These are phyloP conservation scores for Singerocomus rubriflavus DNA, from an alignment of 1,284 basidiomycete genomes.

Conservation along the genomic window DNA sequence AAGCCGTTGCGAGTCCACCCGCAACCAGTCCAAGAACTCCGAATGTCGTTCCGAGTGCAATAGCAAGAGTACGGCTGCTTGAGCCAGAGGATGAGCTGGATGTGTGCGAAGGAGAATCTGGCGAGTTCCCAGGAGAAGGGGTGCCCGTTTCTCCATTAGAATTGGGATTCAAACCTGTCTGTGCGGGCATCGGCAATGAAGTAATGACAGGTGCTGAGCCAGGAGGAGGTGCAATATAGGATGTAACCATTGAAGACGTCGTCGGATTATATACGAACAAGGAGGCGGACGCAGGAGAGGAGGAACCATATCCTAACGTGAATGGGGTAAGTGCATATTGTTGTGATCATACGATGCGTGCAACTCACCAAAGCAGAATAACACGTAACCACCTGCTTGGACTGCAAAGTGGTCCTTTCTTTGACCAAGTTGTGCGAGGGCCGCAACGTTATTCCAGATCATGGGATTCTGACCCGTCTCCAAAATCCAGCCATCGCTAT, in stretches of 20 bases:
- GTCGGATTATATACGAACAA: constrained; percentile 54
- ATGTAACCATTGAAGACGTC: constrained; percentile 28
- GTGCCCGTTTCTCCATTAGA: constrained; percentile 13
- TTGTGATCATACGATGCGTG: background rate
- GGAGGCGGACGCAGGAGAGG: constrained; percentile 41
- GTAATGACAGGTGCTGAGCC: constrained; percentile 24
- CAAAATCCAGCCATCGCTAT: constrained; percentile 74
- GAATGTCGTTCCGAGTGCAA: constrained; percentile 56
- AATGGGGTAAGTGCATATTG: constrained; percentile 5
- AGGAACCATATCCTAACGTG: constrained; percentile 53
- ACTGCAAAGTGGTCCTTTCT: constrained; percentile 74
- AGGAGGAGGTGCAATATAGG: constrained; percentile 33
- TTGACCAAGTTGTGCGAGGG: constrained; percentile 53
- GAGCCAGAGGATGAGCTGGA: constrained; percentile 13
- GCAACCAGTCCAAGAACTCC: constrained; percentile 52
- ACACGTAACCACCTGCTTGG: constrained; percentile 54
- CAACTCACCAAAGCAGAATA: constrained; percentile 76
- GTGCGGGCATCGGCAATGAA: constrained; percentile 27
- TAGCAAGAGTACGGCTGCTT: constrained; percentile 38
- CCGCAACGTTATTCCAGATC: constrained; percentile 52
- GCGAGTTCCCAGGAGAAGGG: background rate
- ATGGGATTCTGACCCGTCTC: constrained; percentile 56
- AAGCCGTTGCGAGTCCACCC: constrained; percentile 39
- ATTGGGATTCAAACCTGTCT: constrained; percentile 20
- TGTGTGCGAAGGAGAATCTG: constrained; percentile 9